Evolutionary conservation across 2,329 filamentous ascomycete species (phyloP).

Genomic region (Aspergillus sp.): DNA sequence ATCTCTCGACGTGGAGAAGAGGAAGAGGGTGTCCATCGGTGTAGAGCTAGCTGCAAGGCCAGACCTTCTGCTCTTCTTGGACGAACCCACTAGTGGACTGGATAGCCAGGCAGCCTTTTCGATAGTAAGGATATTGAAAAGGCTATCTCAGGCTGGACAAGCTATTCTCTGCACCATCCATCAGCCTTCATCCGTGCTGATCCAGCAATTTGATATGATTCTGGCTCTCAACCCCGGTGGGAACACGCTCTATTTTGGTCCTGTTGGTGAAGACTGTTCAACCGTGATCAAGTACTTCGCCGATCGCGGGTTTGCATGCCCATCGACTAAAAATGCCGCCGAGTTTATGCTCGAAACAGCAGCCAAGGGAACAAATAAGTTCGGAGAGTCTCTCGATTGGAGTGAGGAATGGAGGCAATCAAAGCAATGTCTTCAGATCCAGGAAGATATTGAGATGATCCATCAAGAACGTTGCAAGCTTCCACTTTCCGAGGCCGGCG

Average conservation of each 20-base stretch:
- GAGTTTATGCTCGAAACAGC: slow-evolving; percentile 65
- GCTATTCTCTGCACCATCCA: slow-evolving; percentile 72
- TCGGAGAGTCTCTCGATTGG: slow-evolving; percentile 63
- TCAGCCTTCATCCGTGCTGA: slow-evolving; percentile 64
- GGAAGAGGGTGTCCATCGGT: slow-evolving; percentile 68
- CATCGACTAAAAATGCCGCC: slow-evolving; percentile 61
- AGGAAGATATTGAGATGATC: slow-evolving; percentile 63
- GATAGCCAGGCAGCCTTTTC: slow-evolving; percentile 65
- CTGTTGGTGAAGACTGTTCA: slow-evolving; percentile 62
- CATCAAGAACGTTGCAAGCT: slow-evolving; percentile 53
- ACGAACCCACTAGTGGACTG: slow-evolving; percentile 67
- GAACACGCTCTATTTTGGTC: slow-evolving; percentile 70
- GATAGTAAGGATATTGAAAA: slow-evolving; percentile 65
- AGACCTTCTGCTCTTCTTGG: slow-evolving; percentile 62
- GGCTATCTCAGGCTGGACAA: slow-evolving; percentile 61
- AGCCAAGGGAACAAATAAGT: slow-evolving; percentile 50
- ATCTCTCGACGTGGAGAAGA: slow-evolving; percentile 63
- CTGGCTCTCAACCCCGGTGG: slow-evolving; percentile 64
- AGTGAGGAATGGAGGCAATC: slow-evolving; percentile 69
- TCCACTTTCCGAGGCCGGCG: slow-evolving; percentile 36
- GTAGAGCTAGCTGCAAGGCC: slow-evolving; percentile 69
- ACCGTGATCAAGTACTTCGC: slow-evolving; percentile 65
- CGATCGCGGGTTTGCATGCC: slow-evolving; percentile 61
- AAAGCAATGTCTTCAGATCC: slow-evolving; percentile 53
- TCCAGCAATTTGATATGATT: slow-evolving; percentile 70